Conservation (phyloP, 805 yeast species). For the Metschnikowia peoriensis region DNA sequence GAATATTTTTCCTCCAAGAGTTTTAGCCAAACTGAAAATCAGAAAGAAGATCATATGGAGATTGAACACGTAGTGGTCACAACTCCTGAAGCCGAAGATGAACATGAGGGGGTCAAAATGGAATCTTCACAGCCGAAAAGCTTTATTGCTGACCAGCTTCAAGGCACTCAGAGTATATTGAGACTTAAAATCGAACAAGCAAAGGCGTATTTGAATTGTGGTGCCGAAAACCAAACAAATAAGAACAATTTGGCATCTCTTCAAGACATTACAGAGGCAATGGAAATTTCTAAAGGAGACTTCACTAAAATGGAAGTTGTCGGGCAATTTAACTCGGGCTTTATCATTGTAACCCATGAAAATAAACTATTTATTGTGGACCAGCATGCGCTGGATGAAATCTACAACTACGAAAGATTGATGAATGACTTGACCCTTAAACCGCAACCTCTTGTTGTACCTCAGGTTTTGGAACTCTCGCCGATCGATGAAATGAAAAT, state of each 20-base stretch:
- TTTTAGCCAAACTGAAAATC: background rate
- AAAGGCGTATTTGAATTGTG: background rate
- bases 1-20: background rate
- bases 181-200: conserved; percentile 1
- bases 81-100: background rate
- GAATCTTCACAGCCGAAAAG: background rate
- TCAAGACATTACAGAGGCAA: conserved; percentile 15
- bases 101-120: background rate
- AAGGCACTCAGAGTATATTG: conserved; percentile 1
- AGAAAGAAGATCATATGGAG: background rate
- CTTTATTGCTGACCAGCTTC: conserved; percentile 3
- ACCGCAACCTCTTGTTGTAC: conserved; percentile 57
- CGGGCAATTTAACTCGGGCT: conserved; percentile 96
- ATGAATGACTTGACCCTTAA: conserved; percentile 56
- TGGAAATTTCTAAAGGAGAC: conserved; percentile 61
- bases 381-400: conserved; percentile 98
- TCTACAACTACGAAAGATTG: conserved; percentile 78
- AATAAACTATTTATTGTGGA: conserved; percentile 81
- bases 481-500: conserved; percentile 77
- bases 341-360: conserved; percentile 65
- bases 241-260: conserved; percentile 9
- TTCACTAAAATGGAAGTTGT: conserved; percentile 72
- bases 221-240: background rate
- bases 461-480: conserved; percentile 62
- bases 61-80: background rate